Percentiles rank a stretch among this genome's conserved stretches.
These are phyloP conservation scores for Neofusicoccum umdonicola DNA, from an alignment of 2,329 filamentous ascomycete species.

Conservation along the genomic window DNA sequence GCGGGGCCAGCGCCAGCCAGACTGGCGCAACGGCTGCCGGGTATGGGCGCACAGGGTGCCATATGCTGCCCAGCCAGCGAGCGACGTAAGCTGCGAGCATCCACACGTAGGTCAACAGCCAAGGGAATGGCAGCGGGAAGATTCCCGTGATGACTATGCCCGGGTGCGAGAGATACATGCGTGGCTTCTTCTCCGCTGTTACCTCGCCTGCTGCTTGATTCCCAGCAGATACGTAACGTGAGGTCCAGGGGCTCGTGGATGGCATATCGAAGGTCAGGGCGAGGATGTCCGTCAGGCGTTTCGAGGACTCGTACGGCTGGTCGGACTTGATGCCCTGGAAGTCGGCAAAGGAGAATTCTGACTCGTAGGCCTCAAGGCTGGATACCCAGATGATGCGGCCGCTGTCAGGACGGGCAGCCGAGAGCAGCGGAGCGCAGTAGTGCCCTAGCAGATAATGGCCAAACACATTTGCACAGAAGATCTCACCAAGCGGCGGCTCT, in stretches of 20 bases:
- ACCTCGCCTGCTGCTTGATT: constrained; percentile 21
- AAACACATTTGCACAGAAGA: constrained; percentile 91
- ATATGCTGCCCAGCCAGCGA: constrained; percentile 79
- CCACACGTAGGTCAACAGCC: constrained; percentile 61
- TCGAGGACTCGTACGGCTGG: constrained; percentile 78
- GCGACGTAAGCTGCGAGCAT: constrained; percentile 67
- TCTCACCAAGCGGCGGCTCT: constrained; percentile 67
- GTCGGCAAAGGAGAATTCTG: constrained; percentile 64
- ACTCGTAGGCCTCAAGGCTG: constrained; percentile 68
- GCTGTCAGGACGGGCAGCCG: constrained; percentile 41
- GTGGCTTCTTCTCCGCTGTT: constrained; percentile 44
- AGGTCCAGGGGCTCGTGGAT: constrained; percentile 57
- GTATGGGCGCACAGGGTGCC: constrained; percentile 79
- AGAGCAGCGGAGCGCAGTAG: constrained; percentile 71
- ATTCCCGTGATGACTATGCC: constrained; percentile 83
- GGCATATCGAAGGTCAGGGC: constrained; percentile 71
- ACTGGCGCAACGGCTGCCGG: constrained; percentile 71
- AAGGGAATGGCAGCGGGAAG: constrained; percentile 69
- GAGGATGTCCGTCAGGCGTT: constrained; percentile 82
- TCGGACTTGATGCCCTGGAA: constrained; percentile 67
- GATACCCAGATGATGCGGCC: constrained; percentile 84
- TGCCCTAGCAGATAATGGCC: constrained; percentile 91
- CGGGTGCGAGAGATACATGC: constrained; percentile 78
- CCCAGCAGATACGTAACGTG: constrained; percentile 52
- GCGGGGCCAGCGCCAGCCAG: constrained; percentile 71